phyloP scores from a whole-genome alignment of 192 early-diverging fungal species.

The Backusella australiensis region DNA sequence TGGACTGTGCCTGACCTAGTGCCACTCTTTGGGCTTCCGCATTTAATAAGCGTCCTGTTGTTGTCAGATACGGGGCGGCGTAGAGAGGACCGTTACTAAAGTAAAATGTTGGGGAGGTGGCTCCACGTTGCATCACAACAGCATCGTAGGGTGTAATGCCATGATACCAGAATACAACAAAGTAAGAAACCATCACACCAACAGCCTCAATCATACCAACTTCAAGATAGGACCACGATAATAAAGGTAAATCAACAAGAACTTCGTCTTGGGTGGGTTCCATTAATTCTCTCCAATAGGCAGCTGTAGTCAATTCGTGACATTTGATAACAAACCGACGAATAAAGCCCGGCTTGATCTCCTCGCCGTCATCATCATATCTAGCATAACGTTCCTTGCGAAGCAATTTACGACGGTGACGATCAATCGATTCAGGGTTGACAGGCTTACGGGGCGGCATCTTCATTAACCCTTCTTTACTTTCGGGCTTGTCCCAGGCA shows the following conservation, averaged over 20 bases:
- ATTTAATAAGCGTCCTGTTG: constrained; percentile 32
- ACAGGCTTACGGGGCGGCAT: constrained; percentile 90
- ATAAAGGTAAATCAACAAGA: constrained; percentile 77
- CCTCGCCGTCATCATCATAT: constrained; percentile 51
- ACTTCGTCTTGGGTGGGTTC: constrained; percentile 79
- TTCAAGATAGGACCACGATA: constrained; percentile 89
- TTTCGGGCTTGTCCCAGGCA: constrained; percentile 91
- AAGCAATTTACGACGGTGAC: constrained; percentile 53
- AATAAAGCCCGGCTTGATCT: constrained; percentile 21
- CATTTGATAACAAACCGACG: constrained; percentile 30
- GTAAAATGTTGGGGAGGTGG: constrained; percentile 37
- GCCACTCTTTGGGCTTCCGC: constrained; percentile 64
- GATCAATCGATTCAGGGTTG: constrained; percentile 68
- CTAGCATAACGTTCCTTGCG: constrained; percentile 45
- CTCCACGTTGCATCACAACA: constrained; percentile 52
- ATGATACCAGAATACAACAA: constrained; percentile 70
- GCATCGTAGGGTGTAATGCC: constrained; percentile 65
- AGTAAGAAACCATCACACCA: constrained; percentile 71
- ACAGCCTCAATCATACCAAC: constrained; percentile 77
- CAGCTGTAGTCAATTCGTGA: constrained; percentile 45
- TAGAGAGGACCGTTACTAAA: constrained; percentile 45
- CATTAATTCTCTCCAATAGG: constrained; percentile 64
- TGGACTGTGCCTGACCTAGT: constrained; percentile 76
- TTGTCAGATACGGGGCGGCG: constrained; percentile 36
- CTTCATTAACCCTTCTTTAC: constrained; percentile 76